Evolutionary conservation across 495 filamentous ascomycete genomes (phyloP).

Genomic region (Entonaema liquescens): DNA sequence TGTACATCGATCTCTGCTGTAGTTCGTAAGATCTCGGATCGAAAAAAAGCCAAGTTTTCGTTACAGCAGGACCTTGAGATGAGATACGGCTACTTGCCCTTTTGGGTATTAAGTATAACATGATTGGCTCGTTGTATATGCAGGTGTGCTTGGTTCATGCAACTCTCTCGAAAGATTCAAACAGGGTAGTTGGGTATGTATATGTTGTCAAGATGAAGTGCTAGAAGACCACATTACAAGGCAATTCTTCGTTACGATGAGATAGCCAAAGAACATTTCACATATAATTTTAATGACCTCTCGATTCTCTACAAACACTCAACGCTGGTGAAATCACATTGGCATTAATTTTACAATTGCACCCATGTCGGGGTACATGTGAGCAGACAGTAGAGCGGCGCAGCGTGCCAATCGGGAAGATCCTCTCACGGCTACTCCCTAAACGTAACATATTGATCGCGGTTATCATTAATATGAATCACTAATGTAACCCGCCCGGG

Average conservation of each 20-base stretch:
- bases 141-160: conserved; percentile 18
- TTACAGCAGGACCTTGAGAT: conserved; percentile 3
- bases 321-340: not conserved
- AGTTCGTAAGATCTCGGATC: conserved; percentile 4
- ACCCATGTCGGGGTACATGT: not conserved
- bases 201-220: not conserved
- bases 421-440: not conserved
- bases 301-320: not conserved
- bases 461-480: not conserved
- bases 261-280: not conserved
- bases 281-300: not conserved
- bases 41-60: conserved; percentile 1
- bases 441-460: not conserved
- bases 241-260: not conserved
- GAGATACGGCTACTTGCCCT: conserved; percentile 30
- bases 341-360: not conserved
- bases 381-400: not conserved
- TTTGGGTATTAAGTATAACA: conserved; percentile 24
- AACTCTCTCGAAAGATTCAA: conserved; percentile 1
- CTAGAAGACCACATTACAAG: not conserved
- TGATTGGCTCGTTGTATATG: conserved; percentile 38
- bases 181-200: not conserved
- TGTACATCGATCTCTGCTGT: conserved; percentile 4
- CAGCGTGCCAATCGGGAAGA: not conserved
- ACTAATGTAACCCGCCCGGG: not conserved